Evolutionary conservation across 768 basidiomycete species (phyloP), one percentile per base, ranked within the genome.

Genomic region (Suillus subalutaceus): DNA sequence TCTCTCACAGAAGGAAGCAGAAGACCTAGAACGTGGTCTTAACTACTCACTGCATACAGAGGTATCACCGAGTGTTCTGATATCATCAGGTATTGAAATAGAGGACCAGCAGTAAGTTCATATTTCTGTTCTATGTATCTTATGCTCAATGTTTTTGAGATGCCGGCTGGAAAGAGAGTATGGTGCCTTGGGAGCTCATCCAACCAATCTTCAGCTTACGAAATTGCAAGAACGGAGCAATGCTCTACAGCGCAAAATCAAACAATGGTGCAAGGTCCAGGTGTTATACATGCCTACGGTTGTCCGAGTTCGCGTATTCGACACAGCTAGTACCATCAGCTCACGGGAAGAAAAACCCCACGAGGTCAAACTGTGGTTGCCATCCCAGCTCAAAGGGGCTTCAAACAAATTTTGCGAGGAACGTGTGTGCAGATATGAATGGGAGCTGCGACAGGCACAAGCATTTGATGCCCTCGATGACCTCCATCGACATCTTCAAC

Each of bases 201-300:
- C 78, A 16, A 80, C 76, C 0, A 65, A 70, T 38, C 71, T 72
- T 10, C 78, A 81, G 62, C 65, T 67, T 13, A 63, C 72, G 5
- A 77, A 77, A 53, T n/a, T 79, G 4, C 64, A 74, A 18, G 73
- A 77, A 63, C 69, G 71, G 0, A 66, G 67, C 1, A 74, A 72
- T 56, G 32, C 62, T 1, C 65, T 80, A 0, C 65, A 62, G 20
- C 61, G 71, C 20, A 67, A 70, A 26, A 76, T 79, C 16, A 69
- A 76, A n/a, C 70, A 73, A 1, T 80, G 78, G 78, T 53, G 56
- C 10, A 53, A 18, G 1, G 65, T 76, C 16, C 78, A 79, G 59
- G 60, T 68, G 4, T 63, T 78, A 0, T 78, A 79, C 38, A 77
- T 77, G 35, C 78, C 78, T n/a, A 23, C 10, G 2, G 48, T 48